A percentile compares a stretch with the other conserved stretches of the same genome.
phyloP scores from a whole-genome alignment of 345 rosid genomes.

The Angophora floribunda region DNA sequence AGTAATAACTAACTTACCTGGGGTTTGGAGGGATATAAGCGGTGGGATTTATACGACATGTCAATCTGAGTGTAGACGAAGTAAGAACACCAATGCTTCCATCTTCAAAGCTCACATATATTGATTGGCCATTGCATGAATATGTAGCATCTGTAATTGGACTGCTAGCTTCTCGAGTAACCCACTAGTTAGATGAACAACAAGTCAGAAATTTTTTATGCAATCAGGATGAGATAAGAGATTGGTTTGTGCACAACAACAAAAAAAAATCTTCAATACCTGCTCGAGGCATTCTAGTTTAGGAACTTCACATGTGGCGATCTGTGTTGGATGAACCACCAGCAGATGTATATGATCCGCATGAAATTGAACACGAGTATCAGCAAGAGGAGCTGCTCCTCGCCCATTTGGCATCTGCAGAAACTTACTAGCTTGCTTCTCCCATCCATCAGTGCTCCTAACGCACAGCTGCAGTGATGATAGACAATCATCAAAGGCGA shows the following conservation, averaged over 20 bases:
- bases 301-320: slow-evolving; percentile 68
- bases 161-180: slow-evolving; percentile 49
- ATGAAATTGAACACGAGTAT: slow-evolving; percentile 78
- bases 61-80: slow-evolving; percentile 46
- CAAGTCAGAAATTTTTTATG: neutral
- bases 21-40: slow-evolving; percentile 64
- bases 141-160: slow-evolving; percentile 76
- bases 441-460: slow-evolving; percentile 88
- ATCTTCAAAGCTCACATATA: slow-evolving; percentile 72
- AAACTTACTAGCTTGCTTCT: slow-evolving; percentile 50
- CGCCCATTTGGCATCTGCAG: slow-evolving; percentile 48
- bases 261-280: slow-evolving; percentile 16
- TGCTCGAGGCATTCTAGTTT: slow-evolving; percentile 63
- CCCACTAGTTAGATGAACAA: slow-evolving; percentile 29
- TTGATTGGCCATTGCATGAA: slow-evolving; percentile 72
- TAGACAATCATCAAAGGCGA: neutral
- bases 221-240: neutral
- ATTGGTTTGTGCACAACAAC: neutral
- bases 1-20: slow-evolving; percentile 16
- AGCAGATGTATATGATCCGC: slow-evolving; percentile 55
- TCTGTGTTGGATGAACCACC: slow-evolving; percentile 71
- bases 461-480: slow-evolving; percentile 47
- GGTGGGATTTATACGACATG: slow-evolving; percentile 55
- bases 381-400: slow-evolving; percentile 37
- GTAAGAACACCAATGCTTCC: slow-evolving; percentile 59